These are phyloP conservation scores for Populus alba DNA, from an alignment of 345 rosid genomes.

Conservation along the genomic window DNA sequence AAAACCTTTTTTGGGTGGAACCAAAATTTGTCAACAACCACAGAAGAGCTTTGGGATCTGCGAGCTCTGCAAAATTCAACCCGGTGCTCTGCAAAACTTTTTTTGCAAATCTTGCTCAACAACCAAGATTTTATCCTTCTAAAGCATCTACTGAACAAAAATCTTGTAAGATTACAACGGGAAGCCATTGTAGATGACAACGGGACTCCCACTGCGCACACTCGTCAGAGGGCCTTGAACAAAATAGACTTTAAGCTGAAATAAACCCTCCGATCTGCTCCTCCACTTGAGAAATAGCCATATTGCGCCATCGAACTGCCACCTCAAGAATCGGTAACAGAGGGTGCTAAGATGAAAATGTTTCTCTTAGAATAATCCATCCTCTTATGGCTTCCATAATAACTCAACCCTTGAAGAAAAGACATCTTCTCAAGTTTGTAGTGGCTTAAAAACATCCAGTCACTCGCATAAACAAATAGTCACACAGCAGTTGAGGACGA, in stretches of 20 bases:
- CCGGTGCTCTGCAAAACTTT: no score
- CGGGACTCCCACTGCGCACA: not conserved
- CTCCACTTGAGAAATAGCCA: not conserved
- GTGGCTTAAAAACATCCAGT: not conserved
- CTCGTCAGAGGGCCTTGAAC: not conserved
- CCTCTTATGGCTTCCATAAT: not conserved
- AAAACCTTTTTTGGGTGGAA: not conserved
- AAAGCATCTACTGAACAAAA: not conserved
- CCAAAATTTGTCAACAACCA: not conserved
- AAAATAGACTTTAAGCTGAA: conserved; percentile 8
- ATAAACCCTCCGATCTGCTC: not conserved
- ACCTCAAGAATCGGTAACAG: not conserved
- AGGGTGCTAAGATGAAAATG: not conserved
- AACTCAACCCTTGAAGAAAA: not conserved
- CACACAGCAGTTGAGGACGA: not conserved
- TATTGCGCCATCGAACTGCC: not conserved
- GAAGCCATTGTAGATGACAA: not conserved
- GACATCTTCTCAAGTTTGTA: not conserved
- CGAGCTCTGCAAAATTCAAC: no score
- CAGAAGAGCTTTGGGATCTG: no score
- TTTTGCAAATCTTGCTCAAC: no score
- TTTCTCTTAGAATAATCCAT: not conserved
- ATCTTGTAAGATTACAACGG: not conserved
- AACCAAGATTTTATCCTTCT: not conserved
- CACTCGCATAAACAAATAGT: not conserved